A percentile compares a stretch with the other conserved stretches of the same genome.
Conservation (phyloP, 228 moss, liverwort and hornwort genomes). For the Sphagnum magellanicum region DNA sequence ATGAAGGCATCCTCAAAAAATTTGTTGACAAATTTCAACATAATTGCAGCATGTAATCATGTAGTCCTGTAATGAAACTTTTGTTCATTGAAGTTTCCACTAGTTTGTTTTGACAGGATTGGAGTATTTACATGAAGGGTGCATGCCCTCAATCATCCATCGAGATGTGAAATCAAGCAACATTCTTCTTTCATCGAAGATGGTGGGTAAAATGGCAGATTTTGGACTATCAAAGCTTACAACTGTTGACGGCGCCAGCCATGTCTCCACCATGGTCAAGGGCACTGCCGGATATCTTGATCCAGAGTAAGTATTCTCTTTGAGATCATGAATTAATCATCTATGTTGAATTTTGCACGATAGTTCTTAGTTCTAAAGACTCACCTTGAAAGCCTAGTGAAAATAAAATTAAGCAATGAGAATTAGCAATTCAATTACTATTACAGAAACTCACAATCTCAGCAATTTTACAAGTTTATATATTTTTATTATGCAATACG, state of each 20-base stretch:
- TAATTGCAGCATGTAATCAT: neutral
- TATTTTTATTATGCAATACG: too few relatives aligned
- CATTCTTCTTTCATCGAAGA: conserved; percentile 41
- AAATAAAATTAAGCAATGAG: too few relatives aligned
- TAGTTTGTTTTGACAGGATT: conserved; percentile 19
- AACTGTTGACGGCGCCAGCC: conserved; percentile 8
- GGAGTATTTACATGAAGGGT: conserved; percentile 40
- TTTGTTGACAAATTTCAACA: neutral
- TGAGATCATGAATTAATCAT: neutral
- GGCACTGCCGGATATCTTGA: conserved; percentile 46
- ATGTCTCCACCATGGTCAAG: conserved; percentile 19
- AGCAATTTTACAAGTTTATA: too few relatives aligned
- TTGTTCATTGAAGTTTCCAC: neutral
- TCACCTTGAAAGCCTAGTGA: neutral
- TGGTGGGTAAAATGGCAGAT: conserved; percentile 43
- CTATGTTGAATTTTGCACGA: neutral
- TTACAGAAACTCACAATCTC: too few relatives aligned
- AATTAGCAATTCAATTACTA: too few relatives aligned
- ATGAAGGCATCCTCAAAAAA: neutral
- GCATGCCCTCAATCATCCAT: conserved; percentile 36
- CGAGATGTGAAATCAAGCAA: conserved; percentile 42
- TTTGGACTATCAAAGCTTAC: conserved; percentile 42
- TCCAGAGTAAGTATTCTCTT: conserved; percentile 38
- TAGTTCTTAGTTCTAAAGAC: neutral
- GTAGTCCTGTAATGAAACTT: neutral